A percentile compares a stretch with the other conserved stretches of the same genome.
These are phyloP conservation scores for Fusarium equiseti DNA, from an alignment of 2,329 filamentous ascomycete species.

Conservation along the genomic window DNA sequence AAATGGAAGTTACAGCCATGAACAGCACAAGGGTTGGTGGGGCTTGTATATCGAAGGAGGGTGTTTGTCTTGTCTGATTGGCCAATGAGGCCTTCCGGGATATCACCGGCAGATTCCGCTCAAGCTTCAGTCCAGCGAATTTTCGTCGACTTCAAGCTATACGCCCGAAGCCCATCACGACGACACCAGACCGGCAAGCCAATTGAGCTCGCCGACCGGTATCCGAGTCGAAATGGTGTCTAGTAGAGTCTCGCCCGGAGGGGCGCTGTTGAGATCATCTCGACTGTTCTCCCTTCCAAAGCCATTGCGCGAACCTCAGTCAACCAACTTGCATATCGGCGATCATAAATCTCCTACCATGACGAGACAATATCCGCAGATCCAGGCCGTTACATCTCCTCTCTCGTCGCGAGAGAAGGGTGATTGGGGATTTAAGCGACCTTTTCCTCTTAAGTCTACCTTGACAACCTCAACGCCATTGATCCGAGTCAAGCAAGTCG, in stretches of 20 bases:
- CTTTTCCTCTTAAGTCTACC: slow-evolving; percentile 82
- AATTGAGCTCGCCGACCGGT: slow-evolving; percentile 50
- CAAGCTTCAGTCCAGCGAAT: slow-evolving; percentile 47
- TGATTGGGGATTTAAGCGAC: slow-evolving; percentile 93
- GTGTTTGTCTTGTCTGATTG: slow-evolving; percentile 21
- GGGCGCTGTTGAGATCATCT: slow-evolving; percentile 82
- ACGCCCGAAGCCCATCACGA: slow-evolving; percentile 34
- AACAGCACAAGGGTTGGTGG: slow-evolving; percentile 41
- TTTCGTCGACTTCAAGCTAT: slow-evolving; percentile 45
- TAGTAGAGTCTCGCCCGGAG: slow-evolving; percentile 68
- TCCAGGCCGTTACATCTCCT: slow-evolving; percentile 85
- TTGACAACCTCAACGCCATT: slow-evolving; percentile 78
- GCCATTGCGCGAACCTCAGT: slow-evolving; percentile 74
- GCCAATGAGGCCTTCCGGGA: slow-evolving; percentile 47
- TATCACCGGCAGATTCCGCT: slow-evolving; percentile 49
- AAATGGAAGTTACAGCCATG: slow-evolving; percentile 25
- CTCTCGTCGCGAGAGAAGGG: slow-evolving; percentile 78
- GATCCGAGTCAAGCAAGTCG: slow-evolving; percentile 81
- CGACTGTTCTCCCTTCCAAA: slow-evolving; percentile 90
- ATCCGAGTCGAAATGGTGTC: slow-evolving; percentile 50
- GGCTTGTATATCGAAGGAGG: slow-evolving; percentile 11
- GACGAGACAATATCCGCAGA: slow-evolving; percentile 83
- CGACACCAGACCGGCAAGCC: slow-evolving; percentile 42
- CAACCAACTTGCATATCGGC: slow-evolving; percentile 55
- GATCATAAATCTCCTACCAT: slow-evolving; percentile 55